Evolutionary conservation across 768 basidiomycete genomes (phyloP).

Genomic region (Tulasnella calospora): DNA sequence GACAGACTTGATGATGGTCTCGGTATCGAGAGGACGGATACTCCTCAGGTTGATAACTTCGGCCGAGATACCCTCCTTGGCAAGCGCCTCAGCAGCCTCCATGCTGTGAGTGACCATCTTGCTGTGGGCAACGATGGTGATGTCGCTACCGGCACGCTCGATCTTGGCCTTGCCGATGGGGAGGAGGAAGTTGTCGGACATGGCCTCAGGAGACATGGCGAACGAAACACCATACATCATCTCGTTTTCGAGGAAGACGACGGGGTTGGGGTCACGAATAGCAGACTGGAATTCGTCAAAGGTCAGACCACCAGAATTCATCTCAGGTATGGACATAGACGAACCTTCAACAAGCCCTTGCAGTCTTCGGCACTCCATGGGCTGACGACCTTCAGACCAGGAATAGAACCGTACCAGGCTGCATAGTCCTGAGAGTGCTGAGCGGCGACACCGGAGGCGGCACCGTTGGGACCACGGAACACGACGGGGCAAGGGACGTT

Average conservation of each 20-base stretch:
- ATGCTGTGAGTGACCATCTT: slow-evolving; percentile 95
- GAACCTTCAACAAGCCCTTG: slow-evolving; percentile 92
- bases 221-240: slow-evolving; percentile 97
- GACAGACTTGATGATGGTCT: slow-evolving; percentile 92
- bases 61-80: slow-evolving; percentile 94
- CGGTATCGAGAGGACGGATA: slow-evolving; percentile 95
- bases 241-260: slow-evolving; percentile 99
- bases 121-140: slow-evolving; percentile 96
- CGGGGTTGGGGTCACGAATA: slow-evolving; percentile 96
- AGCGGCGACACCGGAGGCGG: slow-evolving; percentile 91
- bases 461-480: slow-evolving; percentile 99
- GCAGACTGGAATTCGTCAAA: slow-evolving; percentile 56
- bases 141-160: slow-evolving; percentile 85
- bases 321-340: slow-evolving; percentile 24
- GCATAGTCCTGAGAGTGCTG: slow-evolving; percentile 99
- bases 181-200: slow-evolving; percentile 90
- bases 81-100: slow-evolving; percentile 88
- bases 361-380: slow-evolving; percentile 99
- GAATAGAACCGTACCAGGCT: slow-evolving; percentile 88
- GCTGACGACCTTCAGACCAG: slow-evolving; percentile 94
- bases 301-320: background rate
- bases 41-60: slow-evolving; percentile 96
- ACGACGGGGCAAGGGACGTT: slow-evolving; percentile 98
- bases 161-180: slow-evolving; percentile 98
- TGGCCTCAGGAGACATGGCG: slow-evolving; percentile 91